Evolutionary conservation across 495 filamentous ascomycete genomes (phyloP).

Genomic region (Evansstolkia leycettana): DNA sequence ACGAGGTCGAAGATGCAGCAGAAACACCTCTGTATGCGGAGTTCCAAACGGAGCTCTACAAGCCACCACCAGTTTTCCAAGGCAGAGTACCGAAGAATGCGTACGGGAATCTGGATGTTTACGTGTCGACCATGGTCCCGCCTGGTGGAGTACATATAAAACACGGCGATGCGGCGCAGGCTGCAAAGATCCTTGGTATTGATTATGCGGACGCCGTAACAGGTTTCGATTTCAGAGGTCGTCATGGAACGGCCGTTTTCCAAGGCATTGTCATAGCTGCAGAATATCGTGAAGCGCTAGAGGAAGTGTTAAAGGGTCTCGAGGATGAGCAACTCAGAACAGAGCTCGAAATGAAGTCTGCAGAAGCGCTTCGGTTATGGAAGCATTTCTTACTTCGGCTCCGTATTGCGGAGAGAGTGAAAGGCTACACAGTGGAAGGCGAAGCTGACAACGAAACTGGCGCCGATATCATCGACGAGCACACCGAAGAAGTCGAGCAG

Average conservation of each 20-base stretch:
- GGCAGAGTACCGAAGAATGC: slow-evolving; percentile 74
- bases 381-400: slow-evolving; percentile 60
- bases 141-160: slow-evolving; percentile 62
- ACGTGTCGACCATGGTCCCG: slow-evolving; percentile 87
- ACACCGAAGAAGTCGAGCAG: slow-evolving; percentile 12
- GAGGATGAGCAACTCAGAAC: slow-evolving; percentile 45
- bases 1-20: slow-evolving; percentile 24
- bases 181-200: slow-evolving; percentile 64
- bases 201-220: slow-evolving; percentile 86
- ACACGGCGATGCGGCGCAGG: slow-evolving; percentile 52
- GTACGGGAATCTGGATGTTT: slow-evolving; percentile 85
- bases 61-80: slow-evolving; percentile 58
- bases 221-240: slow-evolving; percentile 75
- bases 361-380: slow-evolving; percentile 59
- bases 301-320: slow-evolving; percentile 52
- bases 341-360: slow-evolving; percentile 41
- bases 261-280: slow-evolving; percentile 62
- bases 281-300: slow-evolving; percentile 59
- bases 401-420: slow-evolving; percentile 66
- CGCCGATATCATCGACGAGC: slow-evolving; percentile 12
- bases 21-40: slow-evolving; percentile 51
- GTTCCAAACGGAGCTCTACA: slow-evolving; percentile 66
- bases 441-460: slow-evolving; percentile 15
- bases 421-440: slow-evolving; percentile 45
- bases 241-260: slow-evolving; percentile 68